Evolutionary conservation across 257 asterid species (phyloP), one percentile per base, ranked within the genome.

Genomic region (Striga asiatica): DNA sequence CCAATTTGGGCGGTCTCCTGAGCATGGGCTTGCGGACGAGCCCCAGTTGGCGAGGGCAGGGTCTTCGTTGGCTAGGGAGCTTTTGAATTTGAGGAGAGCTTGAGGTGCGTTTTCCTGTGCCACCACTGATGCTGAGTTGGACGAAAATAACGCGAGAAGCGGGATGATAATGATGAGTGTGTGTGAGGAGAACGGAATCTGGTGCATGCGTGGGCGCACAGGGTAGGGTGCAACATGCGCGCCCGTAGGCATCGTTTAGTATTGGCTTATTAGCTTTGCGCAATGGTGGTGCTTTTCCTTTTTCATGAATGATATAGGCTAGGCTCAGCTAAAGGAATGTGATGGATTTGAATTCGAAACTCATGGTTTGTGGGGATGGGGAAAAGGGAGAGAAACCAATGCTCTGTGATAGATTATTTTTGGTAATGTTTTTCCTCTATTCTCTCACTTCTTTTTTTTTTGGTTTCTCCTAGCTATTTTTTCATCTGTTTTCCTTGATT

Each of bases 161-260:
- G 38, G 34, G 77, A 71, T 5, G 78, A 74, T 22, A 39, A n/a
- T 4, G 32, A 35, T 23, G 4, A 43, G 11, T 62, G 69, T 1
- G 52, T 55, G 22, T 59, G 20, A 16, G 34, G n/a, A 2, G 9
- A n/a, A n/a, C n/a, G n/a, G n/a, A n/a, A n/a, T n/a, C n/a, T n/a
- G n/a, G n/a, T n/a, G n/a, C n/a, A 24, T 4, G 16, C 6, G 8
- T 38, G 75, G 76, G 78, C 83, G 75, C 82, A 71, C 76, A 71
- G 50, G 61, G 51, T 50, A 69, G 72, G 79, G 56, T 55, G 69
- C 71, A 66, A 37, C 71, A 27, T 75, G 77, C 74, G 81, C 81
- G 80, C 88, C 91, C 94, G 56, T 75, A 72, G 66, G 67, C 78
- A 73, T 74, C 22, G 29, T 67, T 56, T n/a, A n/a, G n/a, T n/a